A percentile compares a stretch with the other conserved stretches of the same genome.
Conservation (phyloP, 192 early-diverging fungal genomes). For the Helicostylum pulchrum region DNA sequence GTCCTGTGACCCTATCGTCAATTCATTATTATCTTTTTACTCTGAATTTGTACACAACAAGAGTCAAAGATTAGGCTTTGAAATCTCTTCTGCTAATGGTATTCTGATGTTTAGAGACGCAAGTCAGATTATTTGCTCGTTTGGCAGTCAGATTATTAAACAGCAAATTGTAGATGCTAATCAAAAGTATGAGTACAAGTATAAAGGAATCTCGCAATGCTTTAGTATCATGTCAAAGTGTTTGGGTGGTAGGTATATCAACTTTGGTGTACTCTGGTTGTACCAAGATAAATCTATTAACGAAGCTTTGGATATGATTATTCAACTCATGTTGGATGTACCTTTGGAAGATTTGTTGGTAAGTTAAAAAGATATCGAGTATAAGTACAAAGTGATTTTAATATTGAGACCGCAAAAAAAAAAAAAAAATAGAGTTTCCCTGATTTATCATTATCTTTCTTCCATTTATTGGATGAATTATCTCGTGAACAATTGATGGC, state of each 20-base stretch:
- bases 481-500: slow-evolving; percentile 61
- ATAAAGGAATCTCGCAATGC: slow-evolving; percentile 77
- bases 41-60: slow-evolving; percentile 81
- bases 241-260: slow-evolving; percentile 79
- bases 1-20: slow-evolving; percentile 58
- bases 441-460: slow-evolving; percentile 59
- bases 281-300: slow-evolving; percentile 81
- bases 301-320: slow-evolving; percentile 56
- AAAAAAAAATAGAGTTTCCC: slow-evolving; percentile 57
- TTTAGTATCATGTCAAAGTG: slow-evolving; percentile 68
- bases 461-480: slow-evolving; percentile 68
- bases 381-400: background rate
- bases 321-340: slow-evolving; percentile 68
- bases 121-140: slow-evolving; percentile 59
- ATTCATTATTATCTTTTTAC: slow-evolving; percentile 72
- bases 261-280: slow-evolving; percentile 88
- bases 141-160: slow-evolving; percentile 34
- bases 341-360: slow-evolving; percentile 76
- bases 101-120: slow-evolving; percentile 89
- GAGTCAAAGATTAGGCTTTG: slow-evolving; percentile 77
- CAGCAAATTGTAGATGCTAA: slow-evolving; percentile 1
- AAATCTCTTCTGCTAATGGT: slow-evolving; percentile 81
- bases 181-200: slow-evolving; percentile 36
- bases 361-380: slow-evolving; percentile 2
- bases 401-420: background rate